Conservation (phyloP, 352 stramenopile genomes). For the Pythium grandisporangium region DNA sequence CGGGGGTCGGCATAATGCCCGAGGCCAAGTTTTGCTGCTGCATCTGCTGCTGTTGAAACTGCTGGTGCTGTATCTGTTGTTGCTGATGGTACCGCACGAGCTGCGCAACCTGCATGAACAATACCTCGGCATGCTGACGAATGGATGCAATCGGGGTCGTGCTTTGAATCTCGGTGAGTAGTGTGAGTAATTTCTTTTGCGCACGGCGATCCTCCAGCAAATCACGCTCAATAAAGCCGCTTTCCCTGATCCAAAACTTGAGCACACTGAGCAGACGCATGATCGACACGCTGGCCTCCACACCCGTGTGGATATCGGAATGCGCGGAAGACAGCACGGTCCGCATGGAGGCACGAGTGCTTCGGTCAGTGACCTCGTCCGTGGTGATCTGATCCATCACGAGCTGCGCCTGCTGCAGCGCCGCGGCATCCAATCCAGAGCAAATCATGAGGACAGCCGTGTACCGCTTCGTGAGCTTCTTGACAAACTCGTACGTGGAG, state of each 20-base stretch:
- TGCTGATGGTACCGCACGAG: slow-evolving; percentile 55
- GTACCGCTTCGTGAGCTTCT: slow-evolving; percentile 85
- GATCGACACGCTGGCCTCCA: slow-evolving; percentile 80
- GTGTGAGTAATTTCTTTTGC: slow-evolving; percentile 64
- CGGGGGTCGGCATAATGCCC: slow-evolving; percentile 13
- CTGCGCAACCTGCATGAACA: slow-evolving; percentile 54
- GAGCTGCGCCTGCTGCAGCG: slow-evolving; percentile 47
- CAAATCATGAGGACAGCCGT: slow-evolving; percentile 60
- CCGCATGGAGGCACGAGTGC: slow-evolving; percentile 42
- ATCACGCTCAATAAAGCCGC: slow-evolving; percentile 75
- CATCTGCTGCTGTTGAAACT: slow-evolving; percentile 17
- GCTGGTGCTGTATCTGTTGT: too few species aligned
- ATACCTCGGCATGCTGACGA: slow-evolving; percentile 57
- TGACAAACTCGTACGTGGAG: slow-evolving; percentile 80
- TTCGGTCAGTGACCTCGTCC: slow-evolving; percentile 48
- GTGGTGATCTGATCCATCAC: slow-evolving; percentile 56
- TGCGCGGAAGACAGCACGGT: slow-evolving; percentile 60
- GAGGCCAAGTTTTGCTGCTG: neutral
- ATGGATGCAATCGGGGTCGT: slow-evolving; percentile 72
- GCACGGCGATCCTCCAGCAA: slow-evolving; percentile 49
- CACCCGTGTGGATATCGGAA: slow-evolving; percentile 71
- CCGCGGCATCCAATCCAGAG: slow-evolving; percentile 29
- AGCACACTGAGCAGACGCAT: slow-evolving; percentile 81
- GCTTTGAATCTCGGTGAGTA: slow-evolving; percentile 69
- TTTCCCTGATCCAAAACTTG: slow-evolving; percentile 88